Conservation (phyloP, 306 rosid genomes). For the Ceratonia siliqua region DNA sequence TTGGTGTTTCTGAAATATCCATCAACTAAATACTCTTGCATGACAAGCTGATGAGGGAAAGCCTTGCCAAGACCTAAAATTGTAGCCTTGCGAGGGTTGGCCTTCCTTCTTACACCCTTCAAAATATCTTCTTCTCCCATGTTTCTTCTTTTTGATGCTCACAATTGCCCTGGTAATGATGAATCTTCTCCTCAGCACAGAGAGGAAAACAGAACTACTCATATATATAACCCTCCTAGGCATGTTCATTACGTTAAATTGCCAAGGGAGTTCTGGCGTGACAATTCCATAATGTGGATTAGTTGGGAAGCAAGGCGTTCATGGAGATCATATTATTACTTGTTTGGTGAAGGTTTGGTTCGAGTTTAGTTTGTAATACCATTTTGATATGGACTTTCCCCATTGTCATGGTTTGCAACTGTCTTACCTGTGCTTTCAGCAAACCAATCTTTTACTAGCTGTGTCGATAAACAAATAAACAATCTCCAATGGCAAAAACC, state of each 20-base stretch:
- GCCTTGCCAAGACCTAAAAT: constrained; percentile 93
- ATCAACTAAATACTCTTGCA: constrained; percentile 90
- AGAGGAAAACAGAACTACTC: constrained; percentile 3
- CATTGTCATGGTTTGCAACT: too few species aligned
- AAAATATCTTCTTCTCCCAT: constrained; percentile 57
- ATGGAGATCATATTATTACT: constrained; percentile 37
- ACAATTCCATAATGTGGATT: constrained; percentile 32
- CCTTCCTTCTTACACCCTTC: constrained; percentile 43
- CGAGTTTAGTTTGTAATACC: too few species aligned
- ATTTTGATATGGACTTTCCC: too few species aligned
- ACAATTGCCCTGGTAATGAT: neutral
- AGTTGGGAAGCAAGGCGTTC: constrained; percentile 63
- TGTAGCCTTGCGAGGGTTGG: constrained; percentile 64
- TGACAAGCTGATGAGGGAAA: constrained; percentile 90
- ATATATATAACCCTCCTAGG: constrained; percentile 45
- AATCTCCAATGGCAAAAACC: too few species aligned
- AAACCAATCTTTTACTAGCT: too few species aligned
- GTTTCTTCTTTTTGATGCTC: constrained; percentile 26
- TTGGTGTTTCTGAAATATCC: constrained; percentile 88
- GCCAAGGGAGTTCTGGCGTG: constrained; percentile 5
- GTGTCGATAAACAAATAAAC: too few species aligned
- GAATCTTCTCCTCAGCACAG: constrained; percentile 6
- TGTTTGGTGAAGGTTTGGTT: constrained; percentile 49
- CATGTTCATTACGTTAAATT: constrained; percentile 5
- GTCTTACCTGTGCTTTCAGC: too few species aligned